Conservation (phyloP, 345 rosid genomes). For the Aquilaria sinensis region DNA sequence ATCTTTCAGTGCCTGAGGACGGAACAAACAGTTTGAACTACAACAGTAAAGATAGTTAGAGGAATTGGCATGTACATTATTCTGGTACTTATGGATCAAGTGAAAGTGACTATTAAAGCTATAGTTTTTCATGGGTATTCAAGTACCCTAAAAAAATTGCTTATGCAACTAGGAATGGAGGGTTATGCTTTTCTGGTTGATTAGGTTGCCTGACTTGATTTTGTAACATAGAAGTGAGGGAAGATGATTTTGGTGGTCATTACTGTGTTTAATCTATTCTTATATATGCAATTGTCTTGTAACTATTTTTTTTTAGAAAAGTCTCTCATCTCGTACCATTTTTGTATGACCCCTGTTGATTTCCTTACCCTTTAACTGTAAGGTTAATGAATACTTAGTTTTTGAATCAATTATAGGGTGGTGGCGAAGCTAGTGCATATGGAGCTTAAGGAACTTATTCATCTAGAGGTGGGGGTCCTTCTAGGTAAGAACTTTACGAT, state of each 20-base stretch:
- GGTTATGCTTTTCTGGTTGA: too few relatives aligned
- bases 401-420: slow-evolving; percentile 41
- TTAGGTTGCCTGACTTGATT: too few relatives aligned
- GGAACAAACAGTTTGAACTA: slow-evolving; percentile 41
- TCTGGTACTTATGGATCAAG: slow-evolving; percentile 68
- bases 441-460: slow-evolving; percentile 87
- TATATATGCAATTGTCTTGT: too few relatives aligned
- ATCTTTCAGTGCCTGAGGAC: slow-evolving; percentile 73
- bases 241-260: too few relatives aligned
- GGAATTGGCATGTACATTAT: slow-evolving; percentile 66
- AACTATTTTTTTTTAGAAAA: not conserved
- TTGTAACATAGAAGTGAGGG: too few relatives aligned
- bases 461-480: slow-evolving; percentile 54
- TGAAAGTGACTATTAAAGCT: slow-evolving; percentile 72
- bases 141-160: too few relatives aligned
- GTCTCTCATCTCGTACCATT: too few relatives aligned
- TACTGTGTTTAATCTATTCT: too few relatives aligned
- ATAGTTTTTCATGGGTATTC: slow-evolving; percentile 67
- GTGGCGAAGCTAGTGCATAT: slow-evolving; percentile 63
- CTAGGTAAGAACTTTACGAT: slow-evolving; percentile 54
- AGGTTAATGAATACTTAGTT: not conserved
- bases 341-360: too few relatives aligned
- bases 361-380: too few relatives aligned
- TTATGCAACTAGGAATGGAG: too few relatives aligned
- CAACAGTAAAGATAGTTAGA: slow-evolving; percentile 70